Base-by-base conservation (phyloP, 352 stramenopile species). In the Pythium phragmiticola region DNA sequence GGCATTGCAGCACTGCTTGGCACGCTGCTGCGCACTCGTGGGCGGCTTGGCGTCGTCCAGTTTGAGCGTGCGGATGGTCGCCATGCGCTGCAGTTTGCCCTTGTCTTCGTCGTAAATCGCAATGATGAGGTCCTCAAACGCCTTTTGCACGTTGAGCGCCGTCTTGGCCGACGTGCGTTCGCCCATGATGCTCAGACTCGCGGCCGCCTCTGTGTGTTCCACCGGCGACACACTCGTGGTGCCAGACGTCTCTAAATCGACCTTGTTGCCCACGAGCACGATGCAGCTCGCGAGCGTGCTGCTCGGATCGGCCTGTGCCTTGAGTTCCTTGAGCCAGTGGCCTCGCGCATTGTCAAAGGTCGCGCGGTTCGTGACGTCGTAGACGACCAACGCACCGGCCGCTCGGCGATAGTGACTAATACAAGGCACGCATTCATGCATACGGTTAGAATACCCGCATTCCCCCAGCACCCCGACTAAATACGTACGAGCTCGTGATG, bases 261-360 rank as follows among this genome's bases (percentile, higher is more conserved):
- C 66, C 47, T 94, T 94, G 51, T 94, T 94, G 60, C 83, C 85
- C 39, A 94, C 85, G 19, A 94, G 69, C 68, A 90, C 78, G 53
- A 94, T 79, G 62, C 83, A 91, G 11, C 60, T 86, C 4, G 72
- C 64, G 4, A 94, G 65, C 9, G 82, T 84, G 57, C 82, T 89
- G 64, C 80, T 86, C 17, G 77, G 65, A 49, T 83, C 73, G 14
- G 83, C 78, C 28, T 79, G 76, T 7, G 80, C 72, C 45, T 88
- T 90, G 49, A 92, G 77, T 51, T 92, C 82, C 55, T 88, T 87
- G 42, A 89, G 69, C 83, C 83, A 94, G 58, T 88, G 73, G 36
- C 79, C 61, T 46, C 89, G 78, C 17, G 82, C 85, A 50, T 91
- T 89, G 37, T 85, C 73, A 50, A 94, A 94, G 17, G 69, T 84